Conservation (phyloP, 108 stramenopile genomes). For the Nannochloropsis salina region DNA sequence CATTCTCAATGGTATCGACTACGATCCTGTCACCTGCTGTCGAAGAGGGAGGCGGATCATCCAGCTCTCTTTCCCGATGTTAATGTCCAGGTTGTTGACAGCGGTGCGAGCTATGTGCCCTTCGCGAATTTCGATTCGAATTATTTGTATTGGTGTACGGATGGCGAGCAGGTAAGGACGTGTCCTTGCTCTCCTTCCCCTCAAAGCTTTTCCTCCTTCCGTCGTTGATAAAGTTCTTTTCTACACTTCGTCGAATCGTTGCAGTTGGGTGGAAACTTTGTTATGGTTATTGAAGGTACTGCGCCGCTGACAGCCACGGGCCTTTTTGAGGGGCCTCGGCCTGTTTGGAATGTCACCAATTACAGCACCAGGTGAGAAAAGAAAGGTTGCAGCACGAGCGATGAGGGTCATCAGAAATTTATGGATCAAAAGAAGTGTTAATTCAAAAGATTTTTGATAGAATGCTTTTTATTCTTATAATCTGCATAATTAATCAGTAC, state of each 20-base stretch:
- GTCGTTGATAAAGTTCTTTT: not conserved
- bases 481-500: too few relatives aligned
- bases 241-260: not conserved
- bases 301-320: not conserved
- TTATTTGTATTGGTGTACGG: slow-evolving; percentile 2
- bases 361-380: slow-evolving; percentile 19
- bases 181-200: not conserved
- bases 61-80: not conserved
- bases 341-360: not conserved
- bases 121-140: not conserved
- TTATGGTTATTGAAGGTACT: not conserved
- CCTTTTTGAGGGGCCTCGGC: not conserved
- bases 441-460: too few relatives aligned
- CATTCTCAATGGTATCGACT: not conserved
- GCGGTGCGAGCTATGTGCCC: not conserved
- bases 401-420: too few relatives aligned
- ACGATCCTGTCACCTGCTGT: not conserved
- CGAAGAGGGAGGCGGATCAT: not conserved
- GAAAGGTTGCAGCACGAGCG: not conserved
- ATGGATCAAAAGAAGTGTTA: too few relatives aligned
- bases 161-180: not conserved
- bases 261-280: not conserved
- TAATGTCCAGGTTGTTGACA: not conserved
- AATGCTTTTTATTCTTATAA: too few relatives aligned
- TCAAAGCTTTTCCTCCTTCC: not conserved